These are phyloP conservation scores for Fraxinus quadrangulata DNA, from an alignment of 257 asterid species.

Conservation along the genomic window DNA sequence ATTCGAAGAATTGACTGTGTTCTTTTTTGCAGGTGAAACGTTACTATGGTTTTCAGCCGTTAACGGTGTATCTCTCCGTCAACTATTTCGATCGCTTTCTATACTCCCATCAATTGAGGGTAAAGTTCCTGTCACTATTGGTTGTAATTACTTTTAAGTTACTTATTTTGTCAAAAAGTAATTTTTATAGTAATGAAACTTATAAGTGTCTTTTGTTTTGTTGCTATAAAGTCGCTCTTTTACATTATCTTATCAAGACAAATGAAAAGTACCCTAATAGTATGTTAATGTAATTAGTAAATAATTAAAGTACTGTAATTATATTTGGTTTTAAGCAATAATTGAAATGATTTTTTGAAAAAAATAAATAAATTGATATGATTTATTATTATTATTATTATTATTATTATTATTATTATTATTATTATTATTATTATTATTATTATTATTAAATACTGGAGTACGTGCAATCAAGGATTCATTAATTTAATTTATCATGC, in stretches of 20 bases:
- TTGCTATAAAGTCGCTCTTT: neutral
- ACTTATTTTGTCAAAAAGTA: neutral
- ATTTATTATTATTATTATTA: neutral
- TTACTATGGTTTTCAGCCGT: conserved; percentile 76
- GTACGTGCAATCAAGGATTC: neutral
- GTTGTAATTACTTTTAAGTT: neutral
- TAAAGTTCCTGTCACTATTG: conserved; percentile 46
- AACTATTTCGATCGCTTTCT: conserved; percentile 88
- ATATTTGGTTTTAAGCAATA: neutral
- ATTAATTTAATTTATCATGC: conserved; percentile 36
- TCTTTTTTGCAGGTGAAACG: conserved; percentile 71
- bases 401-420: neutral
- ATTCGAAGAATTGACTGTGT: conserved; percentile 23
- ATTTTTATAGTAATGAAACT: no score
- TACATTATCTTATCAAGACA: neutral
- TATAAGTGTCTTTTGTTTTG: no score
- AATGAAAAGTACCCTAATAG: conserved; percentile 13
- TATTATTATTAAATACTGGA: neutral
- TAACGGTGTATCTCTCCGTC: conserved; percentile 91
- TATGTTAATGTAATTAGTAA: neutral
- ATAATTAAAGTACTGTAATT: neutral
- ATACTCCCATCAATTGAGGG: conserved; percentile 72
- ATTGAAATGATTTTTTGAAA: neutral
- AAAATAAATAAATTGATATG: neutral
- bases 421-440: no score